These are phyloP conservation scores for Mycena floridula DNA, from an alignment of 768 basidiomycete genomes.

Conservation along the genomic window DNA sequence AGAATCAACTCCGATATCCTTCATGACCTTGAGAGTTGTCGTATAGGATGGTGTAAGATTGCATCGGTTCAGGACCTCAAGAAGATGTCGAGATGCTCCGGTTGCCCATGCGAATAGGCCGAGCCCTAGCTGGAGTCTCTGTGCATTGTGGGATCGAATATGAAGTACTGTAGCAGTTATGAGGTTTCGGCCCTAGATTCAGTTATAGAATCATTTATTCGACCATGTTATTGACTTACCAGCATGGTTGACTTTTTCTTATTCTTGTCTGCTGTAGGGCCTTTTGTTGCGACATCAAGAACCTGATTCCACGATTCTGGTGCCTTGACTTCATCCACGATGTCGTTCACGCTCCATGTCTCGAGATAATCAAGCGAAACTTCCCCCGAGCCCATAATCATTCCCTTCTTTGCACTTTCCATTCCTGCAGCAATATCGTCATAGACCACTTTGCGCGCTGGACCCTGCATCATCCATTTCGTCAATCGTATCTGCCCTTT, in stretches of 20 bases:
- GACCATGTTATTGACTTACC: neutral
- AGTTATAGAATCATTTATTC: neutral
- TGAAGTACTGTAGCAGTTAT: neutral
- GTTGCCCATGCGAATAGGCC: neutral
- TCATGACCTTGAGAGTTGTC: neutral
- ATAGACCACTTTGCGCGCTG: neutral
- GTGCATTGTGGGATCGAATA: neutral
- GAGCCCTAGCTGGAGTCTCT: neutral
- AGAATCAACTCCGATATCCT: neutral
- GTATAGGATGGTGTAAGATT: neutral
- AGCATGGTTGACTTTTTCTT: neutral
- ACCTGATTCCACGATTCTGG: neutral
- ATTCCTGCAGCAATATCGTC: neutral
- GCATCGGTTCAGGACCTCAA: neutral
- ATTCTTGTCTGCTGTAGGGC: neutral
- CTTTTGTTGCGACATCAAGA: neutral
- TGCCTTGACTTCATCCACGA: neutral
- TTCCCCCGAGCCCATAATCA: neutral
- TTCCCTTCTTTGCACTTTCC: neutral
- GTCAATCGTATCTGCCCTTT: neutral
- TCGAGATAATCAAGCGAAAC: neutral
- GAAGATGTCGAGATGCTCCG: neutral
- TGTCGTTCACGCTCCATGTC: neutral
- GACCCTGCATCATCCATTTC: neutral
- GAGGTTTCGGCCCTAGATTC: neutral